Conservation (phyloP, 169 alveolate genomes). For the Theileria orientalis region DNA sequence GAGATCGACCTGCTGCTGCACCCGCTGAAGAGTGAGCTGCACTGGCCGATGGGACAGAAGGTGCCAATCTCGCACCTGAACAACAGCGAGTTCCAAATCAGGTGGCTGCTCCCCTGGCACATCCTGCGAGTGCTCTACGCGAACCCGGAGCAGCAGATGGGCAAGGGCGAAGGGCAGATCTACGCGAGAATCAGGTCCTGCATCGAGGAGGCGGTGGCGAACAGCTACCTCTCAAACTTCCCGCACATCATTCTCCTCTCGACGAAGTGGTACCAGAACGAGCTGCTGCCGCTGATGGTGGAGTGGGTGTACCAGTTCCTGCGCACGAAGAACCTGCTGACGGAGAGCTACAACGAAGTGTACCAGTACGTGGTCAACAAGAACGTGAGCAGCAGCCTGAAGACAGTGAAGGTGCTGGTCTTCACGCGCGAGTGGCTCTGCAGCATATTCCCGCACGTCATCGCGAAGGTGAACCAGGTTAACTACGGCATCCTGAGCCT, state of each 20-base stretch:
- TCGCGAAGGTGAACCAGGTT: constrained; percentile 80
- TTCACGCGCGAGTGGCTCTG: constrained; percentile 84
- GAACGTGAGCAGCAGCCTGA: constrained; percentile 17
- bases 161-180: constrained; percentile 32
- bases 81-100: constrained; percentile 49
- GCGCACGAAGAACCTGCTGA: constrained; percentile 65
- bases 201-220: constrained; percentile 46
- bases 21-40: constrained; percentile 89
- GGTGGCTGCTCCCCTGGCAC: constrained; percentile 86
- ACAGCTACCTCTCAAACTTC: constrained; percentile 64
- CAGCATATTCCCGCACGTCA: constrained; percentile 83
- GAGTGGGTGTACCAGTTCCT: constrained; percentile 72
- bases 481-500: constrained; percentile 75
- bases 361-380: constrained; percentile 37
- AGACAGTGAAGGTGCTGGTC: constrained; percentile 72
- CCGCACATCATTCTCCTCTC: constrained; percentile 67
- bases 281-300: constrained; percentile 77
- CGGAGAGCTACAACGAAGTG: constrained; percentile 68
- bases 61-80: constrained; percentile 58
- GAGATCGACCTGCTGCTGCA: constrained; percentile 88
- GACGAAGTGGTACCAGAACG: constrained; percentile 52
- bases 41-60: constrained; percentile 90
- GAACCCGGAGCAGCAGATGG: constrained; percentile 40
- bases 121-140: constrained; percentile 74
- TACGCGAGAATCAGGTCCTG: constrained; percentile 31